Percentiles rank a stretch among this genome's conserved stretches.
phyloP scores from a whole-genome alignment of 306 rosid genomes.

The Arachis hypogaea region DNA sequence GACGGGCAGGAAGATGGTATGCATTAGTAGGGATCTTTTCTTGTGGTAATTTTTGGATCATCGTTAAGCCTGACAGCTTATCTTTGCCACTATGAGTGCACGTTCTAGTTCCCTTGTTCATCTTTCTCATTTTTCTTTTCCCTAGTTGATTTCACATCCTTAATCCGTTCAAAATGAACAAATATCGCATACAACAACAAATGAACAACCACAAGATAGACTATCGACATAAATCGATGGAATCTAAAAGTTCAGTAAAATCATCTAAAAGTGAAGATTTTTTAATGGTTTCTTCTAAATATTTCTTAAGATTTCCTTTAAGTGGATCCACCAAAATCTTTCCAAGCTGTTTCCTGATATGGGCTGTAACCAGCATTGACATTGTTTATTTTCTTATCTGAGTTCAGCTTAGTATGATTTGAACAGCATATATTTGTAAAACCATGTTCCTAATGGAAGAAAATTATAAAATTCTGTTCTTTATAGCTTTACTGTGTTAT shows the following conservation, averaged over 20 bases:
- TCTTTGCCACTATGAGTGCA: slow-evolving; percentile 10
- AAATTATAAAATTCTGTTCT: slow-evolving; percentile 16
- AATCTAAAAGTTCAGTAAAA: slow-evolving; percentile 18
- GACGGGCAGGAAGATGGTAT: slow-evolving; percentile 55
- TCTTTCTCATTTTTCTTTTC: no score
- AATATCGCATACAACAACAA: neutral
- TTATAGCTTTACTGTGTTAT: slow-evolving; percentile 9
- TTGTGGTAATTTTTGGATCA: slow-evolving; percentile 4
- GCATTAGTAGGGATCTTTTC: slow-evolving; percentile 27
- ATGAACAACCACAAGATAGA: neutral
- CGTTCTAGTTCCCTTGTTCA: neutral
- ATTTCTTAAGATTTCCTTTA: slow-evolving; percentile 24
- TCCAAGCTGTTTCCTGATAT: neutral
- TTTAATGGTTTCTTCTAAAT: neutral
- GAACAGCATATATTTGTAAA: neutral
- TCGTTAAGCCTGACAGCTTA: neutral
- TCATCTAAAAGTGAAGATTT: slow-evolving; percentile 10
- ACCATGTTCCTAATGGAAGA: slow-evolving; percentile 18
- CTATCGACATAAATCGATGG: neutral
- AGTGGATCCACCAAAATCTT: neutral
- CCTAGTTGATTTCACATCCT: slow-evolving; percentile 29
- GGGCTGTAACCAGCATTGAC: slow-evolving; percentile 22
- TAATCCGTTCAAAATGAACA: slow-evolving; percentile 13
- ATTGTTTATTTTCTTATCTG: slow-evolving; percentile 28
- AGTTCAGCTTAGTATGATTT: slow-evolving; percentile 19